Base-by-base conservation (phyloP, 306 rosid genomes). In the Cyclanthera cordifolia region DNA sequence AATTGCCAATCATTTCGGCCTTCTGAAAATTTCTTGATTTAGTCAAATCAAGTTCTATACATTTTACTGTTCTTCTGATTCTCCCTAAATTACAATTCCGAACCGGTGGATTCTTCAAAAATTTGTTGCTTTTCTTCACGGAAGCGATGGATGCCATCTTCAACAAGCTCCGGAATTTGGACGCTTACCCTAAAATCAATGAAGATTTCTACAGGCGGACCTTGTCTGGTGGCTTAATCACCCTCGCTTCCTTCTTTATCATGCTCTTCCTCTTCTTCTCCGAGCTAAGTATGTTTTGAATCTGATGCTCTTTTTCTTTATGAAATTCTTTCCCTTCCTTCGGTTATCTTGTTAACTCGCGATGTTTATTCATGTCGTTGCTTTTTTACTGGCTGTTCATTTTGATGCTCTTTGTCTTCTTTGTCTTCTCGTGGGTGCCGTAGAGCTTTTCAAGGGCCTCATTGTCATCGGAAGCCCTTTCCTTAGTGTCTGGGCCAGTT, bases 101-200 rank as follows among this genome's bases (percentile, higher is more conserved):
- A 27, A 43, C 2, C 2, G 32, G 37, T 43, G 50, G 13, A 43
- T 7, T 19, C 5, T 43, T 23, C 53, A 0, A 1, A 65, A n/a
- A n/a, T n/a, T n/a, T n/a, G n/a, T n/a, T n/a, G n/a, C n/a, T n/a
- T n/a, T n/a, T n/a, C n/a, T n/a, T n/a, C n/a, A n/a, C n/a, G n/a
- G 21, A 23, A 56, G 47, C 83, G 80, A 86, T 88, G 97, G 87
- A 83, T 23, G 73, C 53, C 30, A 20, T 86, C 67, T 72, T 91
- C 55, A 72, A 72, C 72, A 86, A 81, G 91, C 95, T 91, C 19
- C 85, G 91, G n/a, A 85, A 83, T 79, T 83, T 91, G 79, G 97
- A 91, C 13, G 97, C 95, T 1, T 88, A 88, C 82, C 97, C 97
- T 17, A 91, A 91, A 86, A 81, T 91, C 80, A 91, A 91, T 69